A percentile compares a stretch with the other conserved stretches of the same genome.
phyloP scores from a whole-genome alignment of 1,139 yeast species.

The Yamadazyma atlantica region DNA sequence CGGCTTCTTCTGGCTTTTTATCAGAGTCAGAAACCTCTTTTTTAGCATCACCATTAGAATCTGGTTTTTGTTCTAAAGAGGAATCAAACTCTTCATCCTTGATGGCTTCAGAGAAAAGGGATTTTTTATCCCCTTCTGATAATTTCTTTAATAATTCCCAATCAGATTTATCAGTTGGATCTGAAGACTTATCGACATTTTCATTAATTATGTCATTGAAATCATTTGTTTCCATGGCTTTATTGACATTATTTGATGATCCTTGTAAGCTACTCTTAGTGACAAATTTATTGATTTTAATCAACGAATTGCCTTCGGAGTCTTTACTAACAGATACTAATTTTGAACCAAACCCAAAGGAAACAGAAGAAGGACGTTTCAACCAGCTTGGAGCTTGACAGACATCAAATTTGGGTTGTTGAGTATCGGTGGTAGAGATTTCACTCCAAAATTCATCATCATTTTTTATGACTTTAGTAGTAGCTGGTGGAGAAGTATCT shows the following conservation, averaged over 20 bases:
- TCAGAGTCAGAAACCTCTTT: constrained; percentile 12
- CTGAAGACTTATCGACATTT: constrained; percentile 41
- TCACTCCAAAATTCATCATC: constrained; percentile 85
- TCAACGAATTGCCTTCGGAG: constrained; percentile 41
- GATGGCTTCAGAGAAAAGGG: constrained; percentile 26
- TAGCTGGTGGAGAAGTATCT: constrained; percentile 64
- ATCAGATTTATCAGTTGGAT: constrained; percentile 57
- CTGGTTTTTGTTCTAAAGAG: no score
- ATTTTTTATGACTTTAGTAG: constrained; percentile 45
- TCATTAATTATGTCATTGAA: constrained; percentile 55
- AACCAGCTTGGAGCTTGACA: constrained; percentile 92
- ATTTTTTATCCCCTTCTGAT: constrained; percentile 47
- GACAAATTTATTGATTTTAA: constrained; percentile 52
- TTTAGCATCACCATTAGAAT: constrained; percentile 8
- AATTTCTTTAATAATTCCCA: constrained; percentile 74
- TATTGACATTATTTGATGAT: constrained; percentile 49
- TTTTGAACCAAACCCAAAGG: constrained; percentile 94
- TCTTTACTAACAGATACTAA: constrained; percentile 57
- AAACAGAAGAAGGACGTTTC: constrained; percentile 68
- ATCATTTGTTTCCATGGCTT: constrained; percentile 59
- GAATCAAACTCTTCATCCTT: constrained; percentile 23
- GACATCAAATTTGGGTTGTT: constrained; percentile 64
- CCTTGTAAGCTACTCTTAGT: constrained; percentile 35
- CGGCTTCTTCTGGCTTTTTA: constrained; percentile 26
- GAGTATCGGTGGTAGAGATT: constrained; percentile 70